These are phyloP conservation scores for Rhizoclosmatium globosum DNA, from an alignment of 192 early-diverging fungal species.

Conservation along the genomic window DNA sequence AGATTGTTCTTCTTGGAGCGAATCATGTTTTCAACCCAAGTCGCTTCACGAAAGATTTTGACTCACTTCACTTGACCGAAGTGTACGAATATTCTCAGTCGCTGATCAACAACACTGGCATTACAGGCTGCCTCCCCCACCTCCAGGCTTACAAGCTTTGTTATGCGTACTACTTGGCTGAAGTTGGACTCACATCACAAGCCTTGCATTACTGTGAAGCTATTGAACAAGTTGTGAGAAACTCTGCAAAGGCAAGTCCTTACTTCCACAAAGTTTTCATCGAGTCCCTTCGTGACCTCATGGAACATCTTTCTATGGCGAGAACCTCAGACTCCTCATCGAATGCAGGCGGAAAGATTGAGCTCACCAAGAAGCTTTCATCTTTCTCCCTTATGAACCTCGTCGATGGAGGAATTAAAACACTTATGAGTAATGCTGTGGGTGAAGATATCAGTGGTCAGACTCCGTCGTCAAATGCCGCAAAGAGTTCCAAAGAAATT, in stretches of 20 bases:
- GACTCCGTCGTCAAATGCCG: neutral
- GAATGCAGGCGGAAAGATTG: constrained; percentile 29
- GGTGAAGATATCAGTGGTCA: constrained; percentile 45
- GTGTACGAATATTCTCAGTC: constrained; percentile 81
- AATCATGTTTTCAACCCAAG: constrained; percentile 48
- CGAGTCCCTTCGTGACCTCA: constrained; percentile 77
- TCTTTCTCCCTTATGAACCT: constrained; percentile 46
- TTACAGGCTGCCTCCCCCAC: constrained; percentile 75
- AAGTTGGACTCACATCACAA: constrained; percentile 76
- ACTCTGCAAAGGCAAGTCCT: constrained; percentile 72
- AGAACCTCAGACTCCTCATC: constrained; percentile 54
- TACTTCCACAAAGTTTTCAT: constrained; percentile 80
- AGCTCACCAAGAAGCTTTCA: constrained; percentile 3
- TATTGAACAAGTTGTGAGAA: constrained; percentile 74
- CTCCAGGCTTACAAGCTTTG: constrained; percentile 90
- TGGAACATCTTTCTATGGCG: constrained; percentile 64
- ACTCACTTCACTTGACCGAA: constrained; percentile 80
- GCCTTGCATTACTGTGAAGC: constrained; percentile 83
- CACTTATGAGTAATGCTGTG: constrained; percentile 71
- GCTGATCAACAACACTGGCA: constrained; percentile 48
- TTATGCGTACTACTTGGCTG: constrained; percentile 83
- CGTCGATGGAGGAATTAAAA: constrained; percentile 68
- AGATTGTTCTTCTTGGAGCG: constrained; percentile 75
- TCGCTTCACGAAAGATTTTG: constrained; percentile 62
- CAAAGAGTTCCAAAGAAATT: neutral